Evolutionary conservation across 306 rosid genomes (phyloP).

Genomic region (Canavalia ensiformis): DNA sequence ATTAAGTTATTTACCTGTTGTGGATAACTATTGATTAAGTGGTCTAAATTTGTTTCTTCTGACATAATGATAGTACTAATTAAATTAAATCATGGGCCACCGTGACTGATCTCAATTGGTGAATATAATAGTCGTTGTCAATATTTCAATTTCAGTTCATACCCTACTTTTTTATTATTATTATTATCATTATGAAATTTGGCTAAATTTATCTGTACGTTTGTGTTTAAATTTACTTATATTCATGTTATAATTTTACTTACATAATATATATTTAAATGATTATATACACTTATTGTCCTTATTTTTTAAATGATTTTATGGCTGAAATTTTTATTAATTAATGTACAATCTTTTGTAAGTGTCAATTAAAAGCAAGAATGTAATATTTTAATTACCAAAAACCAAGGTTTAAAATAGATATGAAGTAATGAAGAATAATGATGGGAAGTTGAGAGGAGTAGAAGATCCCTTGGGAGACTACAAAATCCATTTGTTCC

Average conservation of each 20-base stretch:
- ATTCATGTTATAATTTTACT: not conserved
- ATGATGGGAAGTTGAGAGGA: constrained; percentile 73
- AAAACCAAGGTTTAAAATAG: constrained; percentile 17
- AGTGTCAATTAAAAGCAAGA: not conserved
- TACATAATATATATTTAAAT: not conserved
- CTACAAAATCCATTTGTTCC: constrained; percentile 94
- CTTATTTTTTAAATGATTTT: not conserved
- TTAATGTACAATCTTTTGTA: not conserved
- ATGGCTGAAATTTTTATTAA: not conserved
- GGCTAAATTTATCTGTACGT: not conserved
- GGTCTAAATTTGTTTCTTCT: constrained; percentile 14
- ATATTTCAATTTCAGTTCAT: not conserved
- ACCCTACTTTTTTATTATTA: too few relatives aligned
- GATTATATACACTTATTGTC: not conserved
- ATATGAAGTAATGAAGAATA: constrained; percentile 60
- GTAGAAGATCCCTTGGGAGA: constrained; percentile 91
- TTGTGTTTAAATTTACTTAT: not conserved
- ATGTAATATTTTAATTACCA: constrained; percentile 43
- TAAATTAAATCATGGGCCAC: not conserved
- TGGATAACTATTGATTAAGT: constrained; percentile 6
- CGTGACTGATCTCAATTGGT: not conserved
- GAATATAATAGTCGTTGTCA: not conserved
- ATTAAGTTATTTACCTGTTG: not conserved
- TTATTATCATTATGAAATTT: not conserved
- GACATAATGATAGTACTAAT: not conserved